Percentiles rank a stretch among this genome's conserved stretches.
Conservation (phyloP, 176 grass and related monocot genomes). For the Cocos nucifera region DNA sequence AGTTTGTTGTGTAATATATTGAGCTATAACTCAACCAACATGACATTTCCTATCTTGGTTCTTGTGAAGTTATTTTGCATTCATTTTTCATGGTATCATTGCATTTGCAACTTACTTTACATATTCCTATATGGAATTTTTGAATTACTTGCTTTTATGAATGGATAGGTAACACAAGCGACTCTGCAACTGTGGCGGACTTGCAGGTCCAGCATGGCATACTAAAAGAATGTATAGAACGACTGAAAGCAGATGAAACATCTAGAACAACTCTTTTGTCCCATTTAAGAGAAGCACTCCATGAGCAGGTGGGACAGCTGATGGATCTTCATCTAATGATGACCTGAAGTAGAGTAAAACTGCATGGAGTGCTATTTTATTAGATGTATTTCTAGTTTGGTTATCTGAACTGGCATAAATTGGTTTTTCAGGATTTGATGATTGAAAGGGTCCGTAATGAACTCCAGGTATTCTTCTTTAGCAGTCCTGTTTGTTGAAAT, state of each 20-base stretch:
- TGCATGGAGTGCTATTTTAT: no score
- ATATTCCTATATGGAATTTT: slow-evolving; percentile 7
- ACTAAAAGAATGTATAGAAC: slow-evolving; percentile 55
- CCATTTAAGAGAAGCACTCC: slow-evolving; percentile 58
- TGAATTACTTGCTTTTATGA: neutral
- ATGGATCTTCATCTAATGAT: slow-evolving; percentile 2
- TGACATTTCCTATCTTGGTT: no score
- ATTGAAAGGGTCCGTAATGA: slow-evolving; percentile 42
- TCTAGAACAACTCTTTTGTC: slow-evolving; percentile 46
- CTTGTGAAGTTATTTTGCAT: no score
- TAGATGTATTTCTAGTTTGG: no score
- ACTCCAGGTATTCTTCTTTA: slow-evolving; percentile 52
- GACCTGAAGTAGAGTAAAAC: neutral
- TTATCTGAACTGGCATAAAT: neutral
- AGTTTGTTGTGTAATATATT: no score
- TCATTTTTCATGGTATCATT: no score
- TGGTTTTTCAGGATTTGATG: slow-evolving; percentile 63
- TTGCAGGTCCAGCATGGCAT: slow-evolving; percentile 47
- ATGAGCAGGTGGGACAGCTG: slow-evolving; percentile 58
- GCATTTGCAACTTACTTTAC: no score
- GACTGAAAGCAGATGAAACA: slow-evolving; percentile 55
- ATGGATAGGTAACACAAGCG: slow-evolving; percentile 37
- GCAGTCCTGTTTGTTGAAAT: no score
- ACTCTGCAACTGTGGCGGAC: slow-evolving; percentile 33
- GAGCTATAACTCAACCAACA: no score